phyloP scores from a whole-genome alignment of 2,329 filamentous ascomycete species.

The Lecanoromycetidae sp. region DNA sequence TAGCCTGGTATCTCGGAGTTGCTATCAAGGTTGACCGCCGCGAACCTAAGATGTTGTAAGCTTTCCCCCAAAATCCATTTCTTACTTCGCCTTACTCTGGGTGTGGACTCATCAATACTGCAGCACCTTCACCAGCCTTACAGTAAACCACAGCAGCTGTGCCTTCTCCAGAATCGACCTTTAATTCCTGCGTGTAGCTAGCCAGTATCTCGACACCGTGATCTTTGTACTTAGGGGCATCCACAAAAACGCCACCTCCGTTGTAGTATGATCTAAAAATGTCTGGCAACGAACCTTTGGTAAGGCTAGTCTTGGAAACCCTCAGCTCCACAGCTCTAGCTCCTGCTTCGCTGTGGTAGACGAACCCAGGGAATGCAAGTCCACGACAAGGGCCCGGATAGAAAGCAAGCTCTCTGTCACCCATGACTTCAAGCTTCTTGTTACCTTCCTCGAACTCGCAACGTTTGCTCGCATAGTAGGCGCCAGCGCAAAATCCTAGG shows the following conservation, averaged over 20 bases:
- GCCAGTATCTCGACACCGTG: conserved; percentile 70
- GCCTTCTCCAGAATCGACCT: conserved; percentile 61
- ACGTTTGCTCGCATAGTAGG: conserved; percentile 68
- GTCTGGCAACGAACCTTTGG: conserved; percentile 41
- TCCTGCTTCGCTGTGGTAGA: conserved; percentile 77
- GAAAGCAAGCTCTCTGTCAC: conserved; percentile 72
- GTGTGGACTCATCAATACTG: conserved; percentile 74
- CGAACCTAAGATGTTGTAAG: conserved; percentile 49
- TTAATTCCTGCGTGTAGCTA: conserved; percentile 60
- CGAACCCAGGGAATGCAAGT: conserved; percentile 76
- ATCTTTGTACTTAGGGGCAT: conserved; percentile 50
- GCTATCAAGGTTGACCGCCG: conserved; percentile 57
- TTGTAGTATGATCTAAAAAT: conserved; percentile 77
- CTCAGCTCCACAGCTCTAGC: conserved; percentile 59
- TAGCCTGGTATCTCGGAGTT: conserved; percentile 59
- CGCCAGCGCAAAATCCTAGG: conserved; percentile 86
- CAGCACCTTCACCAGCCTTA: conserved; percentile 67
- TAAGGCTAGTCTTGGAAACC: conserved; percentile 50
- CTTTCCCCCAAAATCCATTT: too few species aligned
- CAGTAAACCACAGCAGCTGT: conserved; percentile 74
- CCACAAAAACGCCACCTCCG: conserved; percentile 84
- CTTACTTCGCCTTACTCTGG: conserved; percentile 57
- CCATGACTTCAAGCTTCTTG: conserved; percentile 68
- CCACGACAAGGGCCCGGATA: conserved; percentile 80
- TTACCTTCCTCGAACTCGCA: conserved; percentile 93